Conservation (phyloP, 2,329 filamentous ascomycete genomes). For the Cylindrodendrum hubeiense region DNA sequence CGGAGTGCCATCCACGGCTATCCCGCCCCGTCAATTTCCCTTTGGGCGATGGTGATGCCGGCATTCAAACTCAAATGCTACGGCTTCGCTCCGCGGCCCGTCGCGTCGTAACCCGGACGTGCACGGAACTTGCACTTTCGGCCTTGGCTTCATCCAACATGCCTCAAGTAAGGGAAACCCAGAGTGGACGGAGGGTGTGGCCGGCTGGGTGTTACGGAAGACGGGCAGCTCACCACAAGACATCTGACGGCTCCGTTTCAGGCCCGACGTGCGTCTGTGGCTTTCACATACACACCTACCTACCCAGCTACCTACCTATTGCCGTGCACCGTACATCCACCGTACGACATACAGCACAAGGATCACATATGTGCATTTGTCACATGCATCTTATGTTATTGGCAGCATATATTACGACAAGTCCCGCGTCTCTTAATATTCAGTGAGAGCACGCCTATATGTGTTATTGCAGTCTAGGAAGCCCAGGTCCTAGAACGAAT, state of each 20-base stretch:
- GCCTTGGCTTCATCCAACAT: neutral
- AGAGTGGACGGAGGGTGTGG: constrained; percentile 5
- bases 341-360: neutral
- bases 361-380: too few species aligned
- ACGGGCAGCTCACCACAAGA: constrained; percentile 8
- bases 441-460: too few species aligned
- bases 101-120: neutral
- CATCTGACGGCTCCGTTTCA: constrained; percentile 19
- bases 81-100: constrained; percentile 1
- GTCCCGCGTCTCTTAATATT: too few species aligned
- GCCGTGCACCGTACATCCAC: neutral
- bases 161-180: constrained; percentile 13
- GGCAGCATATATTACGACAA: too few species aligned
- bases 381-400: too few species aligned
- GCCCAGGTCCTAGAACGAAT: too few species aligned
- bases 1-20: constrained; percentile 19
- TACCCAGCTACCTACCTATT: neutral
- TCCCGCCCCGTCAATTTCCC: constrained; percentile 39
- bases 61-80: constrained; percentile 17
- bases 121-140: constrained; percentile 6
- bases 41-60: constrained; percentile 19
- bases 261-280: constrained; percentile 12
- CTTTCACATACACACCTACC: neutral
- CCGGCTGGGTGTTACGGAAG: constrained; percentile 10
- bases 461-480: too few species aligned